These are phyloP conservation scores for Suhomyces yuchorum DNA, from an alignment of 1,139 yeast species.

Conservation along the genomic window DNA sequence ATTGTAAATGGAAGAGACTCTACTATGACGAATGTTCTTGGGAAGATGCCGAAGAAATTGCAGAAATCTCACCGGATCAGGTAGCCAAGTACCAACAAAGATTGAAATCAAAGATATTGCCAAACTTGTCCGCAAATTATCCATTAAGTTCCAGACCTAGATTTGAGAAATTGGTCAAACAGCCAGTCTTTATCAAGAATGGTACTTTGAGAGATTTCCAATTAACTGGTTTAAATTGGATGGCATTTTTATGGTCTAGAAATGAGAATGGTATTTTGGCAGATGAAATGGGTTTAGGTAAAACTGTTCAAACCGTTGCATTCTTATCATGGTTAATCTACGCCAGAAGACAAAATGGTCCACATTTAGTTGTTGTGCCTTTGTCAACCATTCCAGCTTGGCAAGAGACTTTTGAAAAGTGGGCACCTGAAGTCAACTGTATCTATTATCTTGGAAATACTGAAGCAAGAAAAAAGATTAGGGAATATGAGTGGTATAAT, in stretches of 20 bases:
- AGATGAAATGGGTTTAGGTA: slow-evolving; percentile 99
- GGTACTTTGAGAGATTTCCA: slow-evolving; percentile 97
- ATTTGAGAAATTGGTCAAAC: slow-evolving; percentile 82
- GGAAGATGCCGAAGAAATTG: slow-evolving; percentile 92
- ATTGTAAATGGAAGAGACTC: slow-evolving; percentile 90
- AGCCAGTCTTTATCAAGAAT: slow-evolving; percentile 87
- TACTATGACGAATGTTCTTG: slow-evolving; percentile 96
- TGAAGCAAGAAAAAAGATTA: slow-evolving; percentile 75
- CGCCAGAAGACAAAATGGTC: slow-evolving; percentile 95
- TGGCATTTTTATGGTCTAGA: slow-evolving; percentile 98
- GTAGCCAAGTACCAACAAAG: slow-evolving; percentile 84
- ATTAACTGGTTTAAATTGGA: slow-evolving; percentile 97
- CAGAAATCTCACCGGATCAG: slow-evolving; percentile 77
- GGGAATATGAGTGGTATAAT: slow-evolving; percentile 82
- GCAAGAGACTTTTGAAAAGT: slow-evolving; percentile 97
- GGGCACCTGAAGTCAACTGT: slow-evolving; percentile 97
- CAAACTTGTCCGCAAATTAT: slow-evolving; percentile 77
- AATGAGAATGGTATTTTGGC: slow-evolving; percentile 97
- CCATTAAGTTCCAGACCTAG: slow-evolving; percentile 74
- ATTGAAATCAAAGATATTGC: slow-evolving; percentile 79
- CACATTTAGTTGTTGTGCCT: slow-evolving; percentile 95
- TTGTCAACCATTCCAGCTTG: slow-evolving; percentile 96
- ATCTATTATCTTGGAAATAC: slow-evolving; percentile 92
- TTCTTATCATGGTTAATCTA: slow-evolving; percentile 92
- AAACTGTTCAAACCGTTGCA: slow-evolving; percentile 95